These are phyloP conservation scores for Vaccinium vitisidaea DNA, from an alignment of 148 eudicot genomes.

Conservation along the genomic window DNA sequence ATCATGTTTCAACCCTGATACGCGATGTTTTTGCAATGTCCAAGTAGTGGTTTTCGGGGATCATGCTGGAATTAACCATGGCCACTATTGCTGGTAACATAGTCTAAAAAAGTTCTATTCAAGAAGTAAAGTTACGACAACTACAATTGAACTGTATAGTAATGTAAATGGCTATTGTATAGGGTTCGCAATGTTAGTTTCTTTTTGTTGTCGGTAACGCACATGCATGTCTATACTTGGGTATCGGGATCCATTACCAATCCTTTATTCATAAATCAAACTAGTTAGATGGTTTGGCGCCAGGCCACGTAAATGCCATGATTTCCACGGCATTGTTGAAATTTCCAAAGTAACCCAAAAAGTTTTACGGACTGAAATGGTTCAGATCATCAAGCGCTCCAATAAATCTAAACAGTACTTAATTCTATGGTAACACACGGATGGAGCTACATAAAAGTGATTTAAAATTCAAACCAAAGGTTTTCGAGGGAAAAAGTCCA, in stretches of 20 bases:
- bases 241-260: not conserved
- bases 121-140: not conserved
- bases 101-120: not conserved
- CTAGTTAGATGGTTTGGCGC: not conserved
- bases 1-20: not conserved
- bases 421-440: not conserved
- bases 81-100: too few species aligned
- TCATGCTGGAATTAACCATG: not conserved
- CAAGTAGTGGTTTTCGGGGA: not conserved
- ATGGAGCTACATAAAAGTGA: not conserved
- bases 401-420: not conserved
- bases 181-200: not conserved
- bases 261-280: not conserved
- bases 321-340: not conserved
- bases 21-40: too few species aligned
- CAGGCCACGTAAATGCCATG: not conserved
- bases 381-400: not conserved
- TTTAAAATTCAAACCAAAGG: too few species aligned
- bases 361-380: not conserved
- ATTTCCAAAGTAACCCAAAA: not conserved
- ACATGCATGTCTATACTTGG: not conserved
- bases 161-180: not conserved
- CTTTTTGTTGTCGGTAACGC: not conserved
- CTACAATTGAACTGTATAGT: too few species aligned
- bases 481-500: too few species aligned